These are phyloP conservation scores for Vachellia collinsii DNA, from an alignment of 306 rosid genomes.

Conservation along the genomic window DNA sequence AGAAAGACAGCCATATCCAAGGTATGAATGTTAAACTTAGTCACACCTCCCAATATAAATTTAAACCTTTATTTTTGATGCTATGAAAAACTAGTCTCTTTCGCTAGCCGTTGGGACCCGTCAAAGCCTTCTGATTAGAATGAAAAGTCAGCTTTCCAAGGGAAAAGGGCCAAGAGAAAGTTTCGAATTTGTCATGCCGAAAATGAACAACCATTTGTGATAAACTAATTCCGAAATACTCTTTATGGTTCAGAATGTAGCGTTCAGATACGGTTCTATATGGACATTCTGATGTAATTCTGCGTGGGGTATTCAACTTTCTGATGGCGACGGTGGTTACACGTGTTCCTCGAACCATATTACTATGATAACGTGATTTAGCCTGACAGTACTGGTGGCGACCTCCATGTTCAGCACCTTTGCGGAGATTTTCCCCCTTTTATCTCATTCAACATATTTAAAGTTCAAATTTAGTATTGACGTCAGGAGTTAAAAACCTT, in stretches of 20 bases:
- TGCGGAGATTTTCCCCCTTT: neutral
- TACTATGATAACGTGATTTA: slow-evolving; percentile 52
- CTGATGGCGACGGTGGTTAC: slow-evolving; percentile 55
- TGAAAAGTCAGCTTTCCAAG: no score
- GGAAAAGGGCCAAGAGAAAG: no score
- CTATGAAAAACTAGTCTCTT: no score
- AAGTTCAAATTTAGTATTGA: neutral
- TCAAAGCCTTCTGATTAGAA: no score
- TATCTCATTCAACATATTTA: neutral
- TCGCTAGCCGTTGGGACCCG: no score
- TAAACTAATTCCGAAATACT: no score
- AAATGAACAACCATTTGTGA: no score
- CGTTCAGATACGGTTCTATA: slow-evolving; percentile 53
- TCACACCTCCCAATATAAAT: no score
- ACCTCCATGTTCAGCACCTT: slow-evolving; percentile 19
- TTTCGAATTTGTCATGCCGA: no score
- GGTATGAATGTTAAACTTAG: no score
- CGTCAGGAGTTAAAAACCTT: neutral
- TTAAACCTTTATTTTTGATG: no score
- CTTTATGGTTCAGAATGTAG: neutral
- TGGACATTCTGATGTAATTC: slow-evolving; percentile 66
- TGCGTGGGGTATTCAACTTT: slow-evolving; percentile 65
- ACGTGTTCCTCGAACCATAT: slow-evolving; percentile 36
- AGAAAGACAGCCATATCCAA: no score
- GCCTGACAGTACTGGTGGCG: slow-evolving; percentile 44